phyloP scores from a whole-genome alignment of 225 moss, liverwort and hornwort genomes.

The Sphagnum tenellum region DNA sequence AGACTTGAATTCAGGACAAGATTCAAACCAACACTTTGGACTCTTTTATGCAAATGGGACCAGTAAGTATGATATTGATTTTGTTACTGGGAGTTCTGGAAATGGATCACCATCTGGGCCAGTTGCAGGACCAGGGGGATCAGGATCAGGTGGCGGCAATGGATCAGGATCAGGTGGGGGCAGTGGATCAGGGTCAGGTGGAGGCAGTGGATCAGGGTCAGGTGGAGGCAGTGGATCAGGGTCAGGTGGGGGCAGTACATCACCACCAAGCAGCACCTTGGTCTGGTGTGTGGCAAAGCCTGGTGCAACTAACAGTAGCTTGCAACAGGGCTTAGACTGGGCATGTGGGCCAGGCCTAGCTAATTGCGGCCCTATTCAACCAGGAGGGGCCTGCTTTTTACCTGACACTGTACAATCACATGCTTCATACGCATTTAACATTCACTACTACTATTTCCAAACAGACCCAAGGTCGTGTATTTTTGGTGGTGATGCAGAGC shows the following conservation, averaged over 20 bases:
- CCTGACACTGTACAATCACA: not conserved
- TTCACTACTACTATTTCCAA: not conserved
- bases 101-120: too few species aligned
- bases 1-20: constrained; percentile 29
- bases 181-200: too few species aligned
- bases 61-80: constrained; percentile 27
- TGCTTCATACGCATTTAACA: constrained; percentile 5
- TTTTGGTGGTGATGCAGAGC: not conserved
- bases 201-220: too few species aligned
- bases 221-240: too few species aligned
- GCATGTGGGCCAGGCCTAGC: not conserved
- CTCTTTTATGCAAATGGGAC: constrained; percentile 28
- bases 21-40: constrained; percentile 36
- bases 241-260: constrained; percentile 7
- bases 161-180: too few species aligned
- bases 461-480: not conserved
- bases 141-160: too few species aligned
- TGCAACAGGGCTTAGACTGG: constrained; percentile 1
- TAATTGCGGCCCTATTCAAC: not conserved
- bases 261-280: not conserved
- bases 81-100: not conserved
- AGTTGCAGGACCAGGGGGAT: too few species aligned
- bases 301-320: not conserved
- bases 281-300: constrained; percentile 37
- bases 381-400: not conserved